Base-by-base conservation (phyloP, 495 filamentous ascomycete genomes). In the Aspergillus hancockii region DNA sequence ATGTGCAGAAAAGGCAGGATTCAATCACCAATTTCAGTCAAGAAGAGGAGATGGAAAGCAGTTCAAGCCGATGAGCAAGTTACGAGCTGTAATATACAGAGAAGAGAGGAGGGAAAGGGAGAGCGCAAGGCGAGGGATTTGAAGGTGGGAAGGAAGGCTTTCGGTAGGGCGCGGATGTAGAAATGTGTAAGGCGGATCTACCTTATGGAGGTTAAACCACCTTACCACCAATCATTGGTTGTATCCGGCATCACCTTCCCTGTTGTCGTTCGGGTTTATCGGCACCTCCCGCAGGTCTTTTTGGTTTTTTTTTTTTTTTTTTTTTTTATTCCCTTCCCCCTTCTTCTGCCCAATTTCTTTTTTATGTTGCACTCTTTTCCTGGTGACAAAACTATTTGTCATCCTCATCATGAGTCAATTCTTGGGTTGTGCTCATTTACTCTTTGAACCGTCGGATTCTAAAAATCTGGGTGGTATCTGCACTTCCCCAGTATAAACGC, bases 131-230 rank as follows among this genome's bases (percentile, higher is more conserved):
- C 4, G 52, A 45, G 50, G 55, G 56, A 64, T 8, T n/a, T 16
- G 32, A 32, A 13, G 32, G 18, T 23, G 32, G 32, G 19, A 36
- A 53, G 12, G 18, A 38, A 10, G 16, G 32, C 28, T 54, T 34
- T 43, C 56, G 56, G 56, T 58, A 58, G 49, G 38, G 56, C 56
- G 56, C 56, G 56, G 56, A 58, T 58, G 40, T 14, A 28, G 18
- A 34, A 14, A n/a, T 34, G 28, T 21, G 14, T 34, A 51, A 32
- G 23, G 49, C 49, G 30, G 32, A 40, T 54, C 34, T 36, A 16
- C 50, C 30, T 36, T 36, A 22, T 19, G n/a, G n/a, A 52, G 50
- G 50, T 36, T 18, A 9, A 52, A 32, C 16, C 28, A 30, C 7
- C 30, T n/a, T 21, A 23, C 31, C 51, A 22, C 51, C 19, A 25